phyloP scores from a whole-genome alignment of 331 rosid genomes.

The Quercus phellos region DNA sequence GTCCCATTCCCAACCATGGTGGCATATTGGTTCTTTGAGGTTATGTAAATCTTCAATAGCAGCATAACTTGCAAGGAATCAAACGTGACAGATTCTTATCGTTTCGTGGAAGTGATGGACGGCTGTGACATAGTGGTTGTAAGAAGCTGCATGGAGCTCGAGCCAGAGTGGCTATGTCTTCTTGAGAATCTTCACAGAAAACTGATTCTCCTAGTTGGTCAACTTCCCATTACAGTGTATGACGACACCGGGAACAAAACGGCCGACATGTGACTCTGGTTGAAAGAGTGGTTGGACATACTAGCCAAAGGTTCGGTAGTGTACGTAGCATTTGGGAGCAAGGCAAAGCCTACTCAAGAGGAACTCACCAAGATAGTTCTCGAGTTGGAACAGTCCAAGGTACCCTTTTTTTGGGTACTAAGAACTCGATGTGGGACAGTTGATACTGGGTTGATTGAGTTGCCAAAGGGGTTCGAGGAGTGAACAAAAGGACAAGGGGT shows the following conservation, averaged over 20 bases:
- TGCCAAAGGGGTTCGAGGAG: slow-evolving; percentile 36
- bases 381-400: slow-evolving; percentile 24
- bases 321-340: slow-evolving; percentile 42
- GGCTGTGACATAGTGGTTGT: slow-evolving; percentile 16
- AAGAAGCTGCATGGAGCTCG: slow-evolving; percentile 32
- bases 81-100: neutral
- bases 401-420: slow-evolving; percentile 41
- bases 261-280: neutral
- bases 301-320: slow-evolving; percentile 17
- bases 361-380: slow-evolving; percentile 31
- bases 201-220: slow-evolving; percentile 28
- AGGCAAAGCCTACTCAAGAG: slow-evolving; percentile 16
- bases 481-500: slow-evolving; percentile 27
- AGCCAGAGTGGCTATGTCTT: slow-evolving; percentile 24
- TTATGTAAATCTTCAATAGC: neutral
- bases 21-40: neutral
- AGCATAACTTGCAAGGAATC: neutral
- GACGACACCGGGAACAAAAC: neutral
- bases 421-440: neutral
- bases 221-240: neutral
- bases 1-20: slow-evolving; percentile 24
- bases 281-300: slow-evolving; percentile 29
- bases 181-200: slow-evolving; percentile 4
- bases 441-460: neutral
- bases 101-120: neutral